Conservation (phyloP, 805 yeast genomes). For the Yueomyces sinensis region DNA sequence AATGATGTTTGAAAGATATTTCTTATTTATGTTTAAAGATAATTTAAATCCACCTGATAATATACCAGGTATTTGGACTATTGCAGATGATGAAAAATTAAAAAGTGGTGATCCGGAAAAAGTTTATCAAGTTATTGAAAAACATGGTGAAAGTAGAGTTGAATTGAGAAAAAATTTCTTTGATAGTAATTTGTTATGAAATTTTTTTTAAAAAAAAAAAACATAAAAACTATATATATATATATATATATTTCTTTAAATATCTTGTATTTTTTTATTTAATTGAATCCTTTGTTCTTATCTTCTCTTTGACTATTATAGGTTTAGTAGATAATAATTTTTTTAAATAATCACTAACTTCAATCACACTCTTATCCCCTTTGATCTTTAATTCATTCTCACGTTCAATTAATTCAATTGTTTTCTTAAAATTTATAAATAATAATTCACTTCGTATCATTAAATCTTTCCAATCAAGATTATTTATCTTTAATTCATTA, state of each 20-base stretch:
- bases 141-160: slow-evolving; percentile 30
- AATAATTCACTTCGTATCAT: slow-evolving; percentile 75
- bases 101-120: slow-evolving; percentile 24
- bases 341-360: slow-evolving; percentile 52
- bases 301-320: slow-evolving; percentile 48
- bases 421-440: slow-evolving; percentile 66
- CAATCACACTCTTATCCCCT: slow-evolving; percentile 19
- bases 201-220: no score
- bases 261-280: no score
- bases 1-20: slow-evolving; percentile 29
- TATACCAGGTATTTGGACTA: slow-evolving; percentile 34
- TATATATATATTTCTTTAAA: no score
- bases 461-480: slow-evolving; percentile 60
- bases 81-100: slow-evolving; percentile 29
- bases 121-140: slow-evolving; percentile 20
- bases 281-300: slow-evolving; percentile 15
- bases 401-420: slow-evolving; percentile 67
- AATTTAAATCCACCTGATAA: slow-evolving; percentile 31
- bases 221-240: no score
- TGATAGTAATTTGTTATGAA: slow-evolving; percentile 21
- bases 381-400: slow-evolving; percentile 17
- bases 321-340: slow-evolving; percentile 44
- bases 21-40: slow-evolving; percentile 28
- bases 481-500: slow-evolving; percentile 78
- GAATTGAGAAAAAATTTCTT: slow-evolving; percentile 30